These are phyloP conservation scores for Cryphonectria radicalis DNA, from an alignment of 2,329 filamentous ascomycete genomes.

Conservation along the genomic window DNA sequence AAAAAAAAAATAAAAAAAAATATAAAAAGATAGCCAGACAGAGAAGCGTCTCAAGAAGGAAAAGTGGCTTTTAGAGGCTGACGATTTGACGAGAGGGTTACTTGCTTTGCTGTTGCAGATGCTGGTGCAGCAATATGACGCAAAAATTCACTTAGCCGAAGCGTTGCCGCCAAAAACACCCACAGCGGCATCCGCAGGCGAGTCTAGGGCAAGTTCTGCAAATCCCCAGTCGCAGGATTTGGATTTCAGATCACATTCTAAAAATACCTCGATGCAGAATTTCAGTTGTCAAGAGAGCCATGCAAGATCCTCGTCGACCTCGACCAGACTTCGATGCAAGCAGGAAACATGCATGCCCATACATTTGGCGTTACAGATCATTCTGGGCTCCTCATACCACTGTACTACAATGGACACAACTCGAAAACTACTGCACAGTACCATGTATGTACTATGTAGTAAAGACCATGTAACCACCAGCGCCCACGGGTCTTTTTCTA, in stretches of 20 bases:
- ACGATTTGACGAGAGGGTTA: neutral
- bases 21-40: neutral
- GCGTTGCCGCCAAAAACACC: neutral
- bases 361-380: constrained; percentile 25
- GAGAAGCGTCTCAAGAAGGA: constrained; percentile 18
- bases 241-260: neutral
- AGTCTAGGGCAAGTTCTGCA: neutral
- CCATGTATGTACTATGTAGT: neutral
- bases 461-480: neutral
- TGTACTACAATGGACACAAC: neutral
- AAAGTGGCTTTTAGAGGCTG: constrained; percentile 22
- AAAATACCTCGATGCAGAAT: neutral
- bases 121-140: constrained; percentile 18
- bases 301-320: neutral
- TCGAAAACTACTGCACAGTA: neutral
- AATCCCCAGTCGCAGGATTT: neutral
- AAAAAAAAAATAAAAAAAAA: neutral
- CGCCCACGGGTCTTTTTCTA: neutral
- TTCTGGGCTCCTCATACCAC: neutral
- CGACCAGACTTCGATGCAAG: neutral
- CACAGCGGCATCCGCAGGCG: neutral
- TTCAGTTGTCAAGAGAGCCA: neutral
- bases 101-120: constrained; percentile 7
- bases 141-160: constrained; percentile 16
- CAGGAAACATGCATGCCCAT: constrained; percentile 5